Conservation (phyloP, 352 stramenopile genomes). For the Pythium folliculosum region DNA sequence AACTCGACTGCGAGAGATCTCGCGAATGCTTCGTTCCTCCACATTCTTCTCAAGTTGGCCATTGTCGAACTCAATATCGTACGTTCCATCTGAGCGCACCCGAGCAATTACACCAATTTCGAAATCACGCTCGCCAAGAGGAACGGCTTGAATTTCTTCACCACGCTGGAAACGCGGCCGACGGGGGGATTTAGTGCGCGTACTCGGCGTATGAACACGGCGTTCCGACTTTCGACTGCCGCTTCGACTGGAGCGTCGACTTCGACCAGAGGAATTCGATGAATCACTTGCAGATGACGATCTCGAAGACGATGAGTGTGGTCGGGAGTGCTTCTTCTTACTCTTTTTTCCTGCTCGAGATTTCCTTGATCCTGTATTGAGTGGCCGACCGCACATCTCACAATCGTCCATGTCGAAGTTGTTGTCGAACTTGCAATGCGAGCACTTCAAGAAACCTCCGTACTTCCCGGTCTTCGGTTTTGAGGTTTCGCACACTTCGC, state of each 20-base stretch:
- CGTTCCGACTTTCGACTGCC: slow-evolving; percentile 37
- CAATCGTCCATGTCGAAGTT: slow-evolving; percentile 72
- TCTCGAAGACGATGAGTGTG: slow-evolving; percentile 36
- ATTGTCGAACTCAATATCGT: slow-evolving; percentile 73
- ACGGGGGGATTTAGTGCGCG: slow-evolving; percentile 15
- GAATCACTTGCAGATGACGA: slow-evolving; percentile 39
- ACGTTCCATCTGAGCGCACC: slow-evolving; percentile 51
- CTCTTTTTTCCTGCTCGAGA: slow-evolving; percentile 34
- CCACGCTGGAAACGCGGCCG: slow-evolving; percentile 44
- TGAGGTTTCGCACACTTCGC: slow-evolving; percentile 70
- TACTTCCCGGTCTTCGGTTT: slow-evolving; percentile 52
- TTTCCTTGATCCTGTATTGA: slow-evolving; percentile 42
- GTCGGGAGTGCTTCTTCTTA: slow-evolving; percentile 38
- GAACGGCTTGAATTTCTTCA: slow-evolving; percentile 67
- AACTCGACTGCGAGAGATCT: slow-evolving; percentile 43
- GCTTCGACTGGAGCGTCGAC: slow-evolving; percentile 32
- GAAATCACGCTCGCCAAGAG: slow-evolving; percentile 45
- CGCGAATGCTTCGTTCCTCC: slow-evolving; percentile 43
- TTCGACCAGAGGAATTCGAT: slow-evolving; percentile 30
- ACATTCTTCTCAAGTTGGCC: slow-evolving; percentile 59
- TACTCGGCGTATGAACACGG: slow-evolving; percentile 23
- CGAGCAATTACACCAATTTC: slow-evolving; percentile 54
- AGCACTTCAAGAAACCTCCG: slow-evolving; percentile 59
- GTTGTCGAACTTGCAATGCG: slow-evolving; percentile 75
- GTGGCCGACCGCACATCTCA: slow-evolving; percentile 58